A percentile compares a stretch with the other conserved stretches of the same genome.
phyloP scores from a whole-genome alignment of 345 rosid genomes.

The Populus alba region DNA sequence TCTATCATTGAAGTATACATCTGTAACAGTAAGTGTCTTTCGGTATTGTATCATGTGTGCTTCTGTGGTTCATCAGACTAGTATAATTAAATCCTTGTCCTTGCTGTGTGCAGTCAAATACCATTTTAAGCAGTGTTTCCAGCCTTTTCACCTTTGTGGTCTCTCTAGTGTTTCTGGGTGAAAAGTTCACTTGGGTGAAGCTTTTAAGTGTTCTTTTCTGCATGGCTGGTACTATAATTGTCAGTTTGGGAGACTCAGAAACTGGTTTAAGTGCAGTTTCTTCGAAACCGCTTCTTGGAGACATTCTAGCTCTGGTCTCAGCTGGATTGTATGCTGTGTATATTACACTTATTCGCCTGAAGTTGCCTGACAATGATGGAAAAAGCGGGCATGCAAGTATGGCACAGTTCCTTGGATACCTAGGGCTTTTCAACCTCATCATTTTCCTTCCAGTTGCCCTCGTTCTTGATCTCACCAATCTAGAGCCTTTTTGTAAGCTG shows the following conservation, averaged over 20 bases:
- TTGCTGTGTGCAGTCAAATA: slow-evolving; percentile 70
- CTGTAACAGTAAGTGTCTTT: slow-evolving; percentile 66
- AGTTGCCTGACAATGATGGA: slow-evolving; percentile 78
- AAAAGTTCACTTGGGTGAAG: slow-evolving; percentile 87
- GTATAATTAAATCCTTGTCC: slow-evolving; percentile 7
- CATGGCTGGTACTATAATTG: slow-evolving; percentile 86
- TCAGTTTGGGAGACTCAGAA: slow-evolving; percentile 80
- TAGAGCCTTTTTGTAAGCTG: slow-evolving; percentile 60
- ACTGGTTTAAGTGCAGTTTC: slow-evolving; percentile 41
- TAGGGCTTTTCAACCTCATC: slow-evolving; percentile 77
- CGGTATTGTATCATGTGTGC: background rate
- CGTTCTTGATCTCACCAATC: slow-evolving; percentile 57
- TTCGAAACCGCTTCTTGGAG: slow-evolving; percentile 74
- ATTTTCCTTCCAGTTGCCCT: slow-evolving; percentile 77
- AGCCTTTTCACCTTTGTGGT: slow-evolving; percentile 91
- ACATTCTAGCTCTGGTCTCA: slow-evolving; percentile 67
- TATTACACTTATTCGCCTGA: slow-evolving; percentile 81
- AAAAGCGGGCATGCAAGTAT: slow-evolving; percentile 66
- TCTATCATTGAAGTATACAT: slow-evolving; percentile 84
- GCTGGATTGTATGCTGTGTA: slow-evolving; percentile 80
- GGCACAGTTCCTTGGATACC: slow-evolving; percentile 90
- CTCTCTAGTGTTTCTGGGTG: slow-evolving; percentile 69
- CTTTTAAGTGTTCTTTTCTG: slow-evolving; percentile 87
- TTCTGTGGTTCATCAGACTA: background rate
- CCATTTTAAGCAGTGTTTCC: slow-evolving; percentile 86